Percentiles rank a stretch among this genome's conserved stretches.
phyloP scores from a whole-genome alignment of 345 rosid genomes.

The Citrus mangshanensis region DNA sequence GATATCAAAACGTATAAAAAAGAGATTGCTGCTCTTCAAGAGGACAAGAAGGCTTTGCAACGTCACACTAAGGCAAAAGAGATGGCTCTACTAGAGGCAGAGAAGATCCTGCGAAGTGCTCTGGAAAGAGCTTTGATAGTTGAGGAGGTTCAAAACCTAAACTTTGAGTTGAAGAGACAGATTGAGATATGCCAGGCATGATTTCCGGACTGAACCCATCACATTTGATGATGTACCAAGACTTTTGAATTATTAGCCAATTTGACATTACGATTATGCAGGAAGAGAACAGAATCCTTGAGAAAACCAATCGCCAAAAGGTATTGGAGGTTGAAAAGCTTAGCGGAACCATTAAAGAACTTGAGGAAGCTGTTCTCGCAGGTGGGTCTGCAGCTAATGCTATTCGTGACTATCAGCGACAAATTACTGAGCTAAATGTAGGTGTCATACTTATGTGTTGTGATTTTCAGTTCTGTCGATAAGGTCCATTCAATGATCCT shows the following conservation, averaged over 20 bases:
- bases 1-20: slow-evolving; percentile 72
- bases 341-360: slow-evolving; percentile 69
- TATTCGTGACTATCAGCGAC: slow-evolving; percentile 66
- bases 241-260: not conserved
- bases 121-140: slow-evolving; percentile 92
- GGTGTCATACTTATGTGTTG: slow-evolving; percentile 6
- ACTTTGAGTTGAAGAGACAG: slow-evolving; percentile 79
- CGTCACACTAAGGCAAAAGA: slow-evolving; percentile 86
- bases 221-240: not conserved
- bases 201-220: not conserved
- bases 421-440: slow-evolving; percentile 74
- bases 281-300: slow-evolving; percentile 91
- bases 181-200: slow-evolving; percentile 81
- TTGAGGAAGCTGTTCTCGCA: slow-evolving; percentile 82
- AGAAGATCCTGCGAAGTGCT: slow-evolving; percentile 73
- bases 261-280: slow-evolving; percentile 21
- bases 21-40: slow-evolving; percentile 66
- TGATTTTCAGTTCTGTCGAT: not conserved
- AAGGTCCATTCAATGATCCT: not conserved
- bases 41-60: slow-evolving; percentile 89
- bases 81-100: slow-evolving; percentile 84
- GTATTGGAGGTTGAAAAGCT: slow-evolving; percentile 86
- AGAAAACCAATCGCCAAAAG: slow-evolving; percentile 92
- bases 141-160: slow-evolving; percentile 92
- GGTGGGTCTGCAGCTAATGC: slow-evolving; percentile 87